Evolutionary conservation across 1,284 basidiomycete species (phyloP).

Genomic region (Pascua guehoae): DNA sequence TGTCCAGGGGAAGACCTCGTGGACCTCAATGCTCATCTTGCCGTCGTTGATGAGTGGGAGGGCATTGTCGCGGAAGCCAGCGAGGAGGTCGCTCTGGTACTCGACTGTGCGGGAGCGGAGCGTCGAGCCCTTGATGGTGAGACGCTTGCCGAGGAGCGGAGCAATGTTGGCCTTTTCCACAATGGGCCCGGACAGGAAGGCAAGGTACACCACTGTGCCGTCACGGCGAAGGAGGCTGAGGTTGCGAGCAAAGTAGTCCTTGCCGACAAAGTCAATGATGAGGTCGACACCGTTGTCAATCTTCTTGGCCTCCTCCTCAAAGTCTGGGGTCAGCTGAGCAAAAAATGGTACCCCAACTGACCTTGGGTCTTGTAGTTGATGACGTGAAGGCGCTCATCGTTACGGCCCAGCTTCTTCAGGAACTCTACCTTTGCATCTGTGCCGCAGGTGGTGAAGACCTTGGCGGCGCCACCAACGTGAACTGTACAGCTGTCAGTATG

Average conservation of each 20-base stretch:
- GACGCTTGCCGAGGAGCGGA: constrained; percentile 70
- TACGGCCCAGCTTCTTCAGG: constrained; percentile 54
- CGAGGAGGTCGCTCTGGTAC: constrained; percentile 77
- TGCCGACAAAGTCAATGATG: constrained; percentile 69
- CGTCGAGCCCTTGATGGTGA: constrained; percentile 85
- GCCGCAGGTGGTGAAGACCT: constrained; percentile 80
- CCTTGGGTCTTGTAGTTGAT: constrained; percentile 83
- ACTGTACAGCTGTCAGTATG: constrained; percentile 15
- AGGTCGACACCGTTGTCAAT: constrained; percentile 56
- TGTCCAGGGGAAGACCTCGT: constrained; percentile 77
- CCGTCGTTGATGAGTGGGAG: constrained; percentile 63
- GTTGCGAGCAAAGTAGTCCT: constrained; percentile 81
- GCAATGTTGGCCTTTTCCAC: constrained; percentile 62
- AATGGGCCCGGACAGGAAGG: constrained; percentile 58
- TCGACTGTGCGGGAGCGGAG: constrained; percentile 70
- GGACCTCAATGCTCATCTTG: constrained; percentile 67
- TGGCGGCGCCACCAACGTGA: constrained; percentile 48
- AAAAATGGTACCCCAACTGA: constrained; percentile 36
- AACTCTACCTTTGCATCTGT: constrained; percentile 78
- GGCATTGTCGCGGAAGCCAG: constrained; percentile 60
- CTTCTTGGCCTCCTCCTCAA: constrained; percentile 52
- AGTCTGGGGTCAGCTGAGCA: constrained; percentile 34
- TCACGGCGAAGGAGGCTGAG: constrained; percentile 70
- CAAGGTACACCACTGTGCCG: constrained; percentile 62
- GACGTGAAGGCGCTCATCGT: constrained; percentile 63